Conservation (phyloP, 768 basidiomycete species). For the Hygrophorus russula region DNA sequence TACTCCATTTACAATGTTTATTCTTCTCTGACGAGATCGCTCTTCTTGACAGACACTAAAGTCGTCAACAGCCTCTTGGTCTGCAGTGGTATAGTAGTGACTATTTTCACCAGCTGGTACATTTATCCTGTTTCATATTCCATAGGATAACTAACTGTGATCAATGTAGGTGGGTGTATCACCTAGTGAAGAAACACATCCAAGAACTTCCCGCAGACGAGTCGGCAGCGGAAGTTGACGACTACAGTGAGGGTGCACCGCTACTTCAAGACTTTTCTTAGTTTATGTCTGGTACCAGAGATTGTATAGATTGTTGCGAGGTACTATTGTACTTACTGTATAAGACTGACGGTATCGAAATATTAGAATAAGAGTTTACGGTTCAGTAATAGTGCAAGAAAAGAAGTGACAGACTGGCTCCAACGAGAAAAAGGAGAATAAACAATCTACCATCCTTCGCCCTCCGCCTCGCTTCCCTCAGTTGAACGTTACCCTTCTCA, state of each 20-base stretch:
- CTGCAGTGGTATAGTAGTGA: conserved; percentile 45
- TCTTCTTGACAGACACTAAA: conserved; percentile 38
- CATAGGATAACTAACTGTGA: conserved; percentile 6
- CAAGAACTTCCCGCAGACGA: conserved; percentile 39
- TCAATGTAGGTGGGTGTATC: conserved; percentile 51
- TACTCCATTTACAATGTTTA: conserved; percentile 1
- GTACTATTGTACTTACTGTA: no score
- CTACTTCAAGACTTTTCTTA: conserved; percentile 24
- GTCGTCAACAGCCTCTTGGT: conserved; percentile 53
- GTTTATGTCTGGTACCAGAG: not conserved
- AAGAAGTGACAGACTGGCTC: conserved; percentile 81
- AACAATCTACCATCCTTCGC: conserved; percentile 83
- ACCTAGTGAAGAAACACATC: conserved; percentile 50
- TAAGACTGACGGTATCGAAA: no score
- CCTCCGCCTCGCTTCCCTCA: conserved; percentile 80
- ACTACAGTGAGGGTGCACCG: conserved; percentile 49
- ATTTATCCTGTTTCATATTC: conserved; percentile 13
- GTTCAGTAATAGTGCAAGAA: conserved; percentile 80
- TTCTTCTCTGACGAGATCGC: conserved; percentile 2
- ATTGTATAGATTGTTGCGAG: not conserved
- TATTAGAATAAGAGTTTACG: conserved; percentile 10
- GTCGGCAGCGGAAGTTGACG: conserved; percentile 50
- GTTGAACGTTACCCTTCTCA: conserved; percentile 82
- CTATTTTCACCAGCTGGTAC: conserved; percentile 57
- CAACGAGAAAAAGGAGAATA: conserved; percentile 84